Base-by-base conservation (phyloP, 352 stramenopile species). In the Phytophthora meadii region DNA sequence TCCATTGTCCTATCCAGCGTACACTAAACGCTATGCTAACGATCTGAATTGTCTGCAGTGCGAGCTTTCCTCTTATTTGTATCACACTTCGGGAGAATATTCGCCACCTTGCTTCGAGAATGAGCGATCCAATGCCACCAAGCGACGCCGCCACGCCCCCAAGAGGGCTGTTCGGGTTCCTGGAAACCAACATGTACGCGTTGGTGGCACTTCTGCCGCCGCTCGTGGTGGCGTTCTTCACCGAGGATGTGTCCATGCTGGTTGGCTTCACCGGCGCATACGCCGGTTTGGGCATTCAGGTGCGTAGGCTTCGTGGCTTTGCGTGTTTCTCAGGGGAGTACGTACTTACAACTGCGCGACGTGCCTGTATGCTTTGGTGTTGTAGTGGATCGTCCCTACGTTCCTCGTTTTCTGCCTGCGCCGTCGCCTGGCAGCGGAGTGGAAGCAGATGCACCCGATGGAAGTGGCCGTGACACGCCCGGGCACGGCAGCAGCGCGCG, bases 81-180 rank as follows among this genome's bases (percentile, higher is more conserved):
- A 96, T 96, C 70, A 96, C 88, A 17, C 71, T 96, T 7, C 84
- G 88, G 14, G 88, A 96, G 64, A 96, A 94, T 61, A 79, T 96
- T 34, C 77, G 74, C 17, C 87, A 89, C 47, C 74, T 96, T 32
- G 79, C 81, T 25, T 73, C 86, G 50, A 88, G 68, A 39, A 63
- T 89, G 55, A 61, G 30, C 50, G 59, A 71, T 2, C 65, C 56
- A 44, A 19, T 41, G 41, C 70, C 52, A 42, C 58, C 25, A 46
- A 71, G 44, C 55, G 55, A 79, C 44, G 28, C 57, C 19, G 22
- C 51, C 32, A 40, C 56, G 24, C 54, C 69, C 19, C 53, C 57
- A 17, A 67, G 27, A 19, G 80, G 53, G 34, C 53, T 77, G 44
- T 65, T 42, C 14, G 81, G 59, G 9, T 90, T 92, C 39, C 41